Percentiles rank a stretch among this genome's conserved stretches.
These are phyloP conservation scores for Phaeosphaeria sp. DNA, from an alignment of 2,329 filamentous ascomycete species.

Conservation along the genomic window DNA sequence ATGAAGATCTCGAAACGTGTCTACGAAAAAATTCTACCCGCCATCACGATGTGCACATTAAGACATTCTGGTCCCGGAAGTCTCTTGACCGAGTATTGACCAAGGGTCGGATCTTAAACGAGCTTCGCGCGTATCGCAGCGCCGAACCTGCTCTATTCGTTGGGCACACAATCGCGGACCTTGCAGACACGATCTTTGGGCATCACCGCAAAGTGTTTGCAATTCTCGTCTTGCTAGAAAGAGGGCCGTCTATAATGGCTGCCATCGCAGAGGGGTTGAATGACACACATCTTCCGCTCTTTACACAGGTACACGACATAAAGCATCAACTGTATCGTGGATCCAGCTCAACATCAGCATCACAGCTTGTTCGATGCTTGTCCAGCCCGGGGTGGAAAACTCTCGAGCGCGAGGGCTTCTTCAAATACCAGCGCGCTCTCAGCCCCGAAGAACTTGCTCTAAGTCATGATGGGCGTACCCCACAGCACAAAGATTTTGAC, in stretches of 20 bases:
- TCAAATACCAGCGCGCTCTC: not conserved
- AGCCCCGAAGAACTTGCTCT: not conserved
- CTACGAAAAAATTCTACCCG: not conserved
- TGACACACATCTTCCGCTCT: not conserved
- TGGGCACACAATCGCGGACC: not conserved
- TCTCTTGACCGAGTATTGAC: constrained; percentile 3
- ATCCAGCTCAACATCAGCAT: not conserved
- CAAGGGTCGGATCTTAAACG: constrained; percentile 6
- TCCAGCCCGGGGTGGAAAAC: not conserved
- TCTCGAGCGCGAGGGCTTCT: not conserved
- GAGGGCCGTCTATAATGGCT: not conserved
- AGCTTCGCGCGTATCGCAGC: constrained; percentile 7
- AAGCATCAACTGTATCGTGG: not conserved
- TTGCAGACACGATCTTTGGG: not conserved
- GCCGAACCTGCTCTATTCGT: not conserved
- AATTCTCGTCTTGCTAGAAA: constrained; percentile 2
- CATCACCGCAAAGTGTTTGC: constrained; percentile 7
- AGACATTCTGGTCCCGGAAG: constrained; percentile 2
- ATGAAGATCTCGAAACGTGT: not conserved
- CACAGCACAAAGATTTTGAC: not conserved
- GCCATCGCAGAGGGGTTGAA: not conserved
- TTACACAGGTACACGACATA: too few relatives aligned
- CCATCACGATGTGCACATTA: not conserved
- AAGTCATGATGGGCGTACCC: not conserved
- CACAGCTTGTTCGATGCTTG: not conserved